Evolutionary conservation across 2,329 filamentous ascomycete genomes (phyloP).

Genomic region (Aspergillus pseudotamarii): DNA sequence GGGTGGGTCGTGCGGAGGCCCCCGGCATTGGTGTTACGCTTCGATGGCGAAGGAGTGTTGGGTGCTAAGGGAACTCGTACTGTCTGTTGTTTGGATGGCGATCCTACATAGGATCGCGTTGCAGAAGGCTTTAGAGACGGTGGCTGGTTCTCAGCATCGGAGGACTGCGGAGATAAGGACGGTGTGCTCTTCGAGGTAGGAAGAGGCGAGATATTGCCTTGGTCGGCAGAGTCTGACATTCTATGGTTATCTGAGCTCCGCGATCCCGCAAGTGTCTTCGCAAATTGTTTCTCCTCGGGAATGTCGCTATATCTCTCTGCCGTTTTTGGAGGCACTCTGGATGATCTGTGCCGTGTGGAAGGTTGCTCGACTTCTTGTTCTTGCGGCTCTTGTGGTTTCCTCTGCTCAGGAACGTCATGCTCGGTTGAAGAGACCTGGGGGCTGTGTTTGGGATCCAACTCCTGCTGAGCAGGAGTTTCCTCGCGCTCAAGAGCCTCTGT

Average conservation of each 20-base stretch:
- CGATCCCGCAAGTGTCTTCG: constrained; percentile 33
- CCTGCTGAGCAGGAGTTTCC: constrained; percentile 1
- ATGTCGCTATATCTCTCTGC: constrained; percentile 42
- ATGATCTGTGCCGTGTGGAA: constrained; percentile 26
- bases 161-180: constrained; percentile 72
- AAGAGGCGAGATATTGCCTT: constrained; percentile 29
- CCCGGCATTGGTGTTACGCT: constrained; percentile 53
- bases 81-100: constrained; percentile 39
- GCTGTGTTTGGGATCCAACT: background rate
- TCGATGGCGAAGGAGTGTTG: constrained; percentile 62
- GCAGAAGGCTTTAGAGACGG: constrained; percentile 66
- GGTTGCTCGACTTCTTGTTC: constrained; percentile 19
- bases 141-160: constrained; percentile 78
- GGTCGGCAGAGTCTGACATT: constrained; percentile 12
- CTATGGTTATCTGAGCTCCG: constrained; percentile 21
- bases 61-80: constrained; percentile 47
- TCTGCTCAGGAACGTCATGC: constrained; percentile 17
- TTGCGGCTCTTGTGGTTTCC: constrained; percentile 22
- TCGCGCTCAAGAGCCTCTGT: constrained; percentile 12
- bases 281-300: constrained; percentile 38
- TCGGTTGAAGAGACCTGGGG: background rate
- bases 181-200: constrained; percentile 52
- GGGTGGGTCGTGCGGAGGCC: constrained; percentile 60
- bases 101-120: constrained; percentile 41
- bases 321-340: constrained; percentile 39